Evolutionary conservation across 2,329 filamentous ascomycete genomes (phyloP).

Genomic region (Trichoderma citrinoviride): DNA sequence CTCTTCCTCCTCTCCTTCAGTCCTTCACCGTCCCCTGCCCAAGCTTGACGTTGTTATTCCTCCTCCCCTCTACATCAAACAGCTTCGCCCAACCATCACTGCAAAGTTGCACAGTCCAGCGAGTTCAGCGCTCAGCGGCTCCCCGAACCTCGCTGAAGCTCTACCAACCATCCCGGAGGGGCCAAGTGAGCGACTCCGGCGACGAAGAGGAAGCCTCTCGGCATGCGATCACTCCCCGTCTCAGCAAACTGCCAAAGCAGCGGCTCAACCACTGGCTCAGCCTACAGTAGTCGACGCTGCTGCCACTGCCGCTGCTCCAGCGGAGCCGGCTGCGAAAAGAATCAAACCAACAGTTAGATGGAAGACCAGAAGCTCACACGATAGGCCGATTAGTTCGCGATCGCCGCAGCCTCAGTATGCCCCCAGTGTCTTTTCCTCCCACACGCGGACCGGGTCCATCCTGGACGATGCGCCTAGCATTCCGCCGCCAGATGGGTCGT

Average conservation of each 20-base stretch:
- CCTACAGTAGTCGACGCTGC: background rate
- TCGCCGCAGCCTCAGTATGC: slow-evolving; percentile 49
- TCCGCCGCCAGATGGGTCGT: slow-evolving; percentile 62
- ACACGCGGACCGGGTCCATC: slow-evolving; percentile 47
- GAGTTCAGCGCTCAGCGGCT: slow-evolving; percentile 27
- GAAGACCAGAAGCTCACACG: slow-evolving; percentile 42
- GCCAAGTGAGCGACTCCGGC: slow-evolving; percentile 40
- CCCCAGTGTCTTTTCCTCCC: slow-evolving; percentile 49
- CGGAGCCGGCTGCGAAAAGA: background rate
- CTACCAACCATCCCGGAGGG: slow-evolving; percentile 54
- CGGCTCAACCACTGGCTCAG: background rate
- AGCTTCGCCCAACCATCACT: slow-evolving; percentile 26
- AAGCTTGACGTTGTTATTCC: background rate
- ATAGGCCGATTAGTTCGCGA: slow-evolving; percentile 41
- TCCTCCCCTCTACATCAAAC: slow-evolving; percentile 5
- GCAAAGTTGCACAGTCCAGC: slow-evolving; percentile 49
- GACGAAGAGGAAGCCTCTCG: slow-evolving; percentile 25
- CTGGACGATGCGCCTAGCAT: slow-evolving; percentile 58
- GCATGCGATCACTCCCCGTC: background rate
- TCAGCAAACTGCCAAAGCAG: background rate
- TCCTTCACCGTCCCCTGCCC: slow-evolving; percentile 10
- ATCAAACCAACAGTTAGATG: slow-evolving; percentile 23
- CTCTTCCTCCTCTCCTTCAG: slow-evolving; percentile 3
- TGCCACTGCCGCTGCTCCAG: background rate
- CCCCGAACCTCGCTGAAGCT: slow-evolving; percentile 37